A percentile compares a stretch with the other conserved stretches of the same genome.
These are phyloP conservation scores for Euryodendron excelsum DNA, from an alignment of 148 eudicot species.

Conservation along the genomic window DNA sequence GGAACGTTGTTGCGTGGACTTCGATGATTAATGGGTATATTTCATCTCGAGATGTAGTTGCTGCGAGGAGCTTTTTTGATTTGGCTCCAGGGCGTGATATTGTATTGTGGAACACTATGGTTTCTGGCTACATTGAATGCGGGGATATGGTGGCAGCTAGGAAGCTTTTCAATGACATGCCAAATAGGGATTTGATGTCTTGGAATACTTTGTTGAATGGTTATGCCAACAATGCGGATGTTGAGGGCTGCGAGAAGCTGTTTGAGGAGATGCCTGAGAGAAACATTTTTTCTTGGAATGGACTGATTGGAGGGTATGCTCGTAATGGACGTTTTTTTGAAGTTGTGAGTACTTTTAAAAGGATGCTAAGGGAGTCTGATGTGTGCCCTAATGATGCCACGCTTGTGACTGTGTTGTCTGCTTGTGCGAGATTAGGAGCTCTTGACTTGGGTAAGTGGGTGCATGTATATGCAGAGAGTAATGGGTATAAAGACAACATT, in stretches of 20 bases:
- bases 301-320: conserved; percentile 60
- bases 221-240: conserved; percentile 50
- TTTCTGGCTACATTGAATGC: conserved; percentile 48
- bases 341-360: conserved; percentile 52
- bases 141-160: conserved; percentile 55
- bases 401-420: conserved; percentile 53
- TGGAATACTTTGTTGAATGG: conserved; percentile 78
- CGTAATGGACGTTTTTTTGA: conserved; percentile 35
- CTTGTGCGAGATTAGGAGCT: conserved; percentile 71
- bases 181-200: conserved; percentile 57
- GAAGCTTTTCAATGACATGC: conserved; percentile 60
- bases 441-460: conserved; percentile 71
- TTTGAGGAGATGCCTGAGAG: conserved; percentile 61
- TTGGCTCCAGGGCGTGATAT: conserved; percentile 70
- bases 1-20: conserved; percentile 72
- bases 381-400: conserved; percentile 71
- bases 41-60: conserved; percentile 29
- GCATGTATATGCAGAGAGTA: conserved; percentile 50
- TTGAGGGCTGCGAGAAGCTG: conserved; percentile 46
- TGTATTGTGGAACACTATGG: conserved; percentile 71
- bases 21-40: conserved; percentile 57
- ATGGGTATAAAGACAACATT: conserved; percentile 50
- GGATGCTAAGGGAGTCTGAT: conserved; percentile 53
- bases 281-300: conserved; percentile 84
- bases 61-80: conserved; percentile 55